Evolutionary conservation across 768 basidiomycete species (phyloP), one percentile per base, ranked within the genome.

Genomic region (Termitomyces sp.): DNA sequence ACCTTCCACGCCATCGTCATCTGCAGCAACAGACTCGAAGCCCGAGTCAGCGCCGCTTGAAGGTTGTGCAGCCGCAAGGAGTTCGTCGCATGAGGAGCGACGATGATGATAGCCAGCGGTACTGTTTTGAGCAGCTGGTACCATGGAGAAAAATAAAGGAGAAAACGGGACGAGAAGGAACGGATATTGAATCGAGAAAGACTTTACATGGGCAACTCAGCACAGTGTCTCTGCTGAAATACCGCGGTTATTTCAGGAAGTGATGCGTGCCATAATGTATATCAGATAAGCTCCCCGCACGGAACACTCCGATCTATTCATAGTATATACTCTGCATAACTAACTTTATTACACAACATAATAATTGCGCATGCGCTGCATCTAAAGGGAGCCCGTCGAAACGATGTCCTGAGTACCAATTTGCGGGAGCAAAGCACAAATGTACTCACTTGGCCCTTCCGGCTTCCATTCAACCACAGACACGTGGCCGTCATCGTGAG

Each of bases 401-500:
- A 38, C 3, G 6, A n/a, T 48, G 31, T 21, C 9, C 31, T 33
- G 10, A 21, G 19, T 14, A 21, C 33, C 35, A 21, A 15, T 3
- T 23, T 2, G 23, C 23, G 23, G 23, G 23, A 23, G 23, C 23
- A 23, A 23, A 23, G 12, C 11, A 12, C 17, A 33, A 23, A 9
- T 44, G 21, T 49, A 71, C 57, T 71, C 64, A 65, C 67, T 58
- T 63, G 57, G 40, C 54, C 54, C 54, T 65, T 53, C 42, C 58
- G 57, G 21, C 57, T 52, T 37, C 59, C 65, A 21, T 60, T 63
- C 11, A 75, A 62, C 76, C 75, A 77, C 45, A 75, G 47, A 57
- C 82, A 77, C 12, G 87, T 86, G 33, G 76, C 74, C 5, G 78
- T 53, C 43, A 87, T 67, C 7, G 86, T 82, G 58, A 84, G 54